Conservation (phyloP, 2,329 filamentous ascomycete genomes). For the Colletotrichum spinosum region DNA sequence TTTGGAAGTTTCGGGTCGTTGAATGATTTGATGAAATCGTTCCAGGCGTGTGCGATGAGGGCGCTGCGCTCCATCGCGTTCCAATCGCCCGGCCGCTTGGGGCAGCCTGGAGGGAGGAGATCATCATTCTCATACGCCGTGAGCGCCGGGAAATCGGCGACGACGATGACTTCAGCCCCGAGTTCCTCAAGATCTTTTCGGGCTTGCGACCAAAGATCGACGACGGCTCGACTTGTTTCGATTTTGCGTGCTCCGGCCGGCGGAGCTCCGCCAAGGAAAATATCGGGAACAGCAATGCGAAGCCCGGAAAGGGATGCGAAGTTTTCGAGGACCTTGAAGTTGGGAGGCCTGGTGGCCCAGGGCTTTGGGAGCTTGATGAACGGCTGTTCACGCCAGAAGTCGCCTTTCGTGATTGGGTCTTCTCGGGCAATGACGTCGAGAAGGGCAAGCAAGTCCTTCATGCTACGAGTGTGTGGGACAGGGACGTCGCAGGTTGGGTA, state of each 20-base stretch:
- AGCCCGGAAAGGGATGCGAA: not conserved
- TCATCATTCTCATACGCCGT: no score
- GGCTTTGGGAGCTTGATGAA: not conserved
- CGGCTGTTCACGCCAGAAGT: not conserved
- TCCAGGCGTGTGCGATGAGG: no score
- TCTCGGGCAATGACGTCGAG: not conserved
- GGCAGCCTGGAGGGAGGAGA: no score
- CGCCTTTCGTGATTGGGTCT: not conserved
- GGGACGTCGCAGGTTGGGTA: constrained; percentile 65
- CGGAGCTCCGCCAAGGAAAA: not conserved
- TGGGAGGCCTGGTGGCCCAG: not conserved
- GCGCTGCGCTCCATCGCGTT: no score
- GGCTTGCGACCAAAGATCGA: not conserved
- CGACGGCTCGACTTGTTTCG: not conserved
- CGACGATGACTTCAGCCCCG: no score
- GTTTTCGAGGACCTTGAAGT: not conserved
- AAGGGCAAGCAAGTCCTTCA: constrained; percentile 48
- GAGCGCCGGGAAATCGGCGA: no score
- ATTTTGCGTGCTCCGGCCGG: not conserved
- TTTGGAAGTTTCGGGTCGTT: no score
- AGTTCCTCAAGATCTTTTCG: no score
- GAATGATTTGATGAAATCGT: no score
- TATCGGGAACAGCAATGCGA: not conserved
- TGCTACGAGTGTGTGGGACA: constrained; percentile 60
- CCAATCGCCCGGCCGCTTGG: no score